phyloP scores from a whole-genome alignment of 2,329 filamentous ascomycete genomes.

The Herpotrichia juniperi region DNA sequence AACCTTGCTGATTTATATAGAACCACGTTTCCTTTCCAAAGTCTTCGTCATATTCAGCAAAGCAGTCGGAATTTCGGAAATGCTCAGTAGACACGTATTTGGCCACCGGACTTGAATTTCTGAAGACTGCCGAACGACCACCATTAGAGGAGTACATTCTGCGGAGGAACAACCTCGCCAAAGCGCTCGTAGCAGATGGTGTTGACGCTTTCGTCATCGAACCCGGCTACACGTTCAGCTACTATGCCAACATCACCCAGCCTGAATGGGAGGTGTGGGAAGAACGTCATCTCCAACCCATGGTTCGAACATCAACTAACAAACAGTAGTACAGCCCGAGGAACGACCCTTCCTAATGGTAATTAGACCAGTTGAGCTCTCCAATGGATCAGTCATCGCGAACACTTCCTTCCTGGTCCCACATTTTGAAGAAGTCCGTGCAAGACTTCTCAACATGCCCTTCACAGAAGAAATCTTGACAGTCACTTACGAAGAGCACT shows the following conservation, averaged over 20 bases:
- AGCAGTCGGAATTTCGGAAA: conserved; percentile 42
- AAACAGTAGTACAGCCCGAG: conserved; percentile 51
- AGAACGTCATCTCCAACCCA: conserved; percentile 13
- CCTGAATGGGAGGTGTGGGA: conserved; percentile 69
- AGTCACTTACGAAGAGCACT: conserved; percentile 68
- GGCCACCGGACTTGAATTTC: conserved; percentile 57
- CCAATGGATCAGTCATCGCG: conserved; percentile 53
- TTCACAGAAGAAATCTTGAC: conserved; percentile 58
- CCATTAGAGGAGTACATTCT: conserved; percentile 59
- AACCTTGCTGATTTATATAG: not conserved
- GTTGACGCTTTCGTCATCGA: conserved; percentile 67
- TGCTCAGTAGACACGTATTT: conserved; percentile 61
- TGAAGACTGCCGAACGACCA: conserved; percentile 57
- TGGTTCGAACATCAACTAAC: not conserved
- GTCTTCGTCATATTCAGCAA: conserved; percentile 1
- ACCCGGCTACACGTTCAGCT: conserved; percentile 69
- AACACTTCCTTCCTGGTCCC: conserved; percentile 66
- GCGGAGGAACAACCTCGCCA: conserved; percentile 62
- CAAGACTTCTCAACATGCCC: conserved; percentile 64
- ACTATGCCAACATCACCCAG: conserved; percentile 68
- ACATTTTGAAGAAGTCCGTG: conserved; percentile 66
- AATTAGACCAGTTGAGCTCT: conserved; percentile 54
- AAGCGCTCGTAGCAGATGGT: conserved; percentile 57
- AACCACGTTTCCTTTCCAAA: not conserved
- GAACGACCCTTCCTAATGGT: conserved; percentile 69